Base-by-base conservation (phyloP, 768 basidiomycete species). In the Boletus subcaerulescens region DNA sequence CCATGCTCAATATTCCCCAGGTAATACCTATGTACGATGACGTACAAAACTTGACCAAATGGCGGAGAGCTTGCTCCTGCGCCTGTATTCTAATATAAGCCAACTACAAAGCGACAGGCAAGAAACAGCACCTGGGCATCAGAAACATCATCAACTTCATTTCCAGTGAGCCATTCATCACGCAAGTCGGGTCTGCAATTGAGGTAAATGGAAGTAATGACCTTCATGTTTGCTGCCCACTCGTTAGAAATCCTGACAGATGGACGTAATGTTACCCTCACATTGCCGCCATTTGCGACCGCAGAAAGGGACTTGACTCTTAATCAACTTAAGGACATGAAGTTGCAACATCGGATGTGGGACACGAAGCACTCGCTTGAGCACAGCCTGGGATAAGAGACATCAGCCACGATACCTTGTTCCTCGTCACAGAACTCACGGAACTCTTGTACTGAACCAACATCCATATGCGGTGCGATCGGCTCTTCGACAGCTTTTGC, bases 401-500 rank as follows among this genome's bases (percentile, higher is more conserved):
- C 44, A 55, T 68, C 32, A 64, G 48, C 31, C 5, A 7, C 11
- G 13, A 18, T 10, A 7, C n/a, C 18, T 40, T 38, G 31, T 41
- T 48, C 42, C 14, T 36, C 14, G 14, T 40, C 41, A 20, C n/a
- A 22, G 29, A 15, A 71, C 87, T 65, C 60, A 97, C 95, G 33
- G 95, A 96, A 67, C 93, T 95, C 77, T 98, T 99, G 77, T 98
- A 98, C 65, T 97, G 94, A 9, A 95, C 92, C 48, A 99, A 79
- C 83, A 98, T 90, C 77, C 90, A 87, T 55, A 98, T 97, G 22
- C 97, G 81, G 71, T 98, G 93, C 3, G 91, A 91, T 36, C 94
- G 85, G 60, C 89, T 87, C 72, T 99, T 99, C 2, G 94, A 94
- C 58, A 99, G 70, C 72, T 98, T 98, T 69, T 99, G 96, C 85